Percentiles rank a stretch among this genome's conserved stretches.
phyloP scores from a whole-genome alignment of 768 basidiomycete genomes.

The Termitomyces sp. region DNA sequence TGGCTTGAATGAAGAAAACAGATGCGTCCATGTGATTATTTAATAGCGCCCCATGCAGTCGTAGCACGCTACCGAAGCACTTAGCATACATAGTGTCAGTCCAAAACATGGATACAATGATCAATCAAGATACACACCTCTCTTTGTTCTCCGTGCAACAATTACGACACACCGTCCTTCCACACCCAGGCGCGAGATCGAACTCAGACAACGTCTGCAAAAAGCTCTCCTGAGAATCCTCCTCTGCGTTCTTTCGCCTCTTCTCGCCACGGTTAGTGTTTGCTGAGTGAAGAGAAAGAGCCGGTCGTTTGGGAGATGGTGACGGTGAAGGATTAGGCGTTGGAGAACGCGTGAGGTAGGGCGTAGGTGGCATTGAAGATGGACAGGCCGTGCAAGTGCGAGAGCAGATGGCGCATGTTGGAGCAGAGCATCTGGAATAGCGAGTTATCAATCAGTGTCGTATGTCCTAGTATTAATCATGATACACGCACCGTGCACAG shows the following conservation, averaged over 20 bases:
- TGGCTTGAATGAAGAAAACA: not conserved
- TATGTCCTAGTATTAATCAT: not conserved
- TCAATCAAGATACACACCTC: conserved; percentile 24
- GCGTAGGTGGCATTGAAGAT: conserved; percentile 34
- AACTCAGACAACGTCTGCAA: conserved; percentile 5
- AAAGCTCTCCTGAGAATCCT: conserved; percentile 2
- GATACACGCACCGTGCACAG: conserved; percentile 21
- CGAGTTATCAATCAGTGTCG: conserved; percentile 1
- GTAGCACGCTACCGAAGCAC: conserved; percentile 35
- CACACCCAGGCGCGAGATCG: conserved; percentile 33
- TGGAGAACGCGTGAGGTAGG: conserved; percentile 35
- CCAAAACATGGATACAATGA: not conserved
- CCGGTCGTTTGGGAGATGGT: conserved; percentile 25
- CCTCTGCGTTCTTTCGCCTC: conserved; percentile 12
- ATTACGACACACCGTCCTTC: conserved; percentile 37
- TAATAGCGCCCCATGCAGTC: conserved; percentile 26
- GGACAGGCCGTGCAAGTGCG: conserved; percentile 37
- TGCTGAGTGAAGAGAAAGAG: conserved; percentile 25
- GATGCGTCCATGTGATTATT: not conserved
- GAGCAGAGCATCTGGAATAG: conserved; percentile 30
- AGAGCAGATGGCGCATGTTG: conserved; percentile 42
- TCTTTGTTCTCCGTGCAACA: conserved; percentile 41
- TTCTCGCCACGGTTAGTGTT: conserved; percentile 24
- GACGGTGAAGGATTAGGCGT: conserved; percentile 24
- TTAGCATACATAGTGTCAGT: conserved; percentile 11